Base-by-base conservation (phyloP, 2,329 filamentous ascomycete genomes). In the Aspergillus ochraceus region DNA sequence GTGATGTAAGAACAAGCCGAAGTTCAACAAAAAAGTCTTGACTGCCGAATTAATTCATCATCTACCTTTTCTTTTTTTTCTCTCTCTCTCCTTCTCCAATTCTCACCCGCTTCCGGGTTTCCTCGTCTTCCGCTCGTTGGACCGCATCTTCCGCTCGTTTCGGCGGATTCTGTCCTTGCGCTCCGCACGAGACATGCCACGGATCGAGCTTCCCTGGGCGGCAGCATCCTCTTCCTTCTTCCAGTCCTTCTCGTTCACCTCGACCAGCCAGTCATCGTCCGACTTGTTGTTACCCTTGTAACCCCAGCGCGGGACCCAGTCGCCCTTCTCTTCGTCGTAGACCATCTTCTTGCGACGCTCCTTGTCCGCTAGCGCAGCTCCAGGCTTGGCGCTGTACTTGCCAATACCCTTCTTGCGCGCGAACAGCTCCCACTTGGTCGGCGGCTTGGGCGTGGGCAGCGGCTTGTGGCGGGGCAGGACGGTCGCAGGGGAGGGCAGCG, bases 371-470 rank as follows among this genome's bases (percentile, higher is more conserved):
- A 90, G 68, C 10, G 72, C 70, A 6, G 70, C 74, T n/a, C 77
- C 78, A 19, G 76, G 70, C 58, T 72, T 86, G 66, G 86, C 90
- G 85, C 93, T 96, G 78, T 88, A 87, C 81, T 90, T 91, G 80
- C 79, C 79, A 55, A 99, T 98, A 58, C 95, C 95, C 84, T 97
- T 96, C 86, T 96, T 96, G 77, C 88, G 90, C 50, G 95, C 95
- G 80, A 99, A 99, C 71, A 89, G 87, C 81, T 97, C 89, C 95
- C 95, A 99, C 77, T 92, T 97, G 60, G 94, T 98, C 67, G 89
- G 89, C 59, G 88, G 82, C 80, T 93, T 95, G 67, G 88, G 85
- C 58, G 87, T 84, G 1, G 95, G 95, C 9, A 98, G 82, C 10
- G 92, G 91, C 78, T 99, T 98, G 80, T 97, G 93, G 68, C 95